Conservation (phyloP, 257 asterid genomes). For the Solanum dulcamara region DNA sequence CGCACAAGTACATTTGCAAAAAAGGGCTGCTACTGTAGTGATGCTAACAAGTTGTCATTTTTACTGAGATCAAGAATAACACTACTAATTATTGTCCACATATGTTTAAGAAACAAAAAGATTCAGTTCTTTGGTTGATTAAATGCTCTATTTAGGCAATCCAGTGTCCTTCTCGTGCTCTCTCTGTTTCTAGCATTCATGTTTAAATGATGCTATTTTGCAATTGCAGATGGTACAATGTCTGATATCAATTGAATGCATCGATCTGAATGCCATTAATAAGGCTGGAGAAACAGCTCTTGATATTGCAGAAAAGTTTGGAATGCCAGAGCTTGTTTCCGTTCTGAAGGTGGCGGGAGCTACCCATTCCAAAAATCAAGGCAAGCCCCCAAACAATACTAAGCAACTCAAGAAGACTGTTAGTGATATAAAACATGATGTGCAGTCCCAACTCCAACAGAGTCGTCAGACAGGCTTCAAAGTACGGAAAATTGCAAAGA, state of each 20-base stretch:
- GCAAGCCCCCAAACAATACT: conserved; percentile 66
- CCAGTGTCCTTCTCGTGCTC: not conserved
- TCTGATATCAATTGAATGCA: conserved; percentile 48
- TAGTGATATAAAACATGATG: conserved; percentile 86
- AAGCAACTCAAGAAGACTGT: conserved; percentile 95
- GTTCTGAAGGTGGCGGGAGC: conserved; percentile 60
- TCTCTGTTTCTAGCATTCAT: not conserved
- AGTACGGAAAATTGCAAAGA: conserved; percentile 83
- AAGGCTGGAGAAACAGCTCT: conserved; percentile 77
- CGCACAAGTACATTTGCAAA: not conserved
- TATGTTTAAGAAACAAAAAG: not conserved
- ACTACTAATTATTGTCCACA: not conserved
- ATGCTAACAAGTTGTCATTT: not conserved
- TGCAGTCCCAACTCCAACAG: conserved; percentile 87
- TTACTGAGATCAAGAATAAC: not conserved
- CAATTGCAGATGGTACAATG: conserved; percentile 66
- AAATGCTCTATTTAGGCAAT: not conserved
- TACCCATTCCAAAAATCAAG: conserved; percentile 64
- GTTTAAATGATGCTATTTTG: not conserved
- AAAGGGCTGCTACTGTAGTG: not conserved
- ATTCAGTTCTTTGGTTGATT: not conserved
- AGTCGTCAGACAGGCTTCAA: conserved; percentile 84
- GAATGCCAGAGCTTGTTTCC: conserved; percentile 47
- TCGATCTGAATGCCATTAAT: conserved; percentile 50
- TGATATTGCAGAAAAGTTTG: conserved; percentile 65